Evolutionary conservation across 2,329 filamentous ascomycete species (phyloP).

Genomic region (Pestalotiopsis sp.): DNA sequence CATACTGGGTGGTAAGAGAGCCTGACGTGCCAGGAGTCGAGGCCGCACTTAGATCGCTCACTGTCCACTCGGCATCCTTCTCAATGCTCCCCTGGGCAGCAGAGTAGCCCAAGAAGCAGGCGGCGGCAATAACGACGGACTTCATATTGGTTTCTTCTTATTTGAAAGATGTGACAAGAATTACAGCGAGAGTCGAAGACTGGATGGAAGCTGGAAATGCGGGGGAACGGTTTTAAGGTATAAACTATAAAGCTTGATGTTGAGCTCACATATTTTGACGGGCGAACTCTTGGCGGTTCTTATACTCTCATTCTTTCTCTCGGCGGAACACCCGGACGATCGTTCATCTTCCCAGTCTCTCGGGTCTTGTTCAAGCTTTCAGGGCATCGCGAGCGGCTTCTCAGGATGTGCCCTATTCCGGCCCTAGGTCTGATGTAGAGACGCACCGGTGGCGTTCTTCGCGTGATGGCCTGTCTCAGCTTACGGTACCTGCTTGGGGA

Average conservation of each 20-base stretch:
- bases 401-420: neutral
- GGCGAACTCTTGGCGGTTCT: neutral
- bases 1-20: neutral
- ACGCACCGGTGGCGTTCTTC: neutral
- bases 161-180: neutral
- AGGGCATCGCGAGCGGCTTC: neutral
- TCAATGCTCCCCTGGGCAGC: neutral
- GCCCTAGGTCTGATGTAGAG: neutral
- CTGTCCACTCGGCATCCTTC: conserved; percentile 3
- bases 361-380: neutral
- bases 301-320: neutral
- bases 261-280: neutral
- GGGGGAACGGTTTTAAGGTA: neutral
- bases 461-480: neutral
- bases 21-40: neutral
- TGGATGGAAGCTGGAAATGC: neutral
- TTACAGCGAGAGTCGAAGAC: neutral
- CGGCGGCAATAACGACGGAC: neutral
- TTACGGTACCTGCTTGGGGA: neutral
- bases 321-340: neutral
- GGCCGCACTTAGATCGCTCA: neutral
- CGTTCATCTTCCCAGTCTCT: neutral
- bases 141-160: neutral
- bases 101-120: neutral
- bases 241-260: neutral